These are phyloP conservation scores for Wickerhamomyces strasburgensis DNA, from an alignment of 805 yeast genomes.

Conservation along the genomic window DNA sequence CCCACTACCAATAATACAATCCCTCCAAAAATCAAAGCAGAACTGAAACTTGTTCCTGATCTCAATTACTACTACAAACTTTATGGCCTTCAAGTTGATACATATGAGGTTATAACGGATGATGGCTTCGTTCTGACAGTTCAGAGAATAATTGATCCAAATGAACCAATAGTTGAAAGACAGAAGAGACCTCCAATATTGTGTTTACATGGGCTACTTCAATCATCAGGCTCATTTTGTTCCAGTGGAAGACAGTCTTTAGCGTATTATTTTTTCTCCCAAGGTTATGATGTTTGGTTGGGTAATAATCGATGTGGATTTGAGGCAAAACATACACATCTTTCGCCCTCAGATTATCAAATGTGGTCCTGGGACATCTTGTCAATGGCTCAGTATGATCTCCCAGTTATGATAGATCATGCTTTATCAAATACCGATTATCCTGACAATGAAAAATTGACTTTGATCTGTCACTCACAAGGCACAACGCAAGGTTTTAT, in stretches of 20 bases:
- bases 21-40: slow-evolving; percentile 24
- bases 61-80: slow-evolving; percentile 64
- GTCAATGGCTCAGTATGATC: slow-evolving; percentile 77
- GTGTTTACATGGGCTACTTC: slow-evolving; percentile 80
- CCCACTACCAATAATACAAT: slow-evolving; percentile 12
- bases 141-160: slow-evolving; percentile 56
- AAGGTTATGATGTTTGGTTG: slow-evolving; percentile 83
- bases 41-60: slow-evolving; percentile 41
- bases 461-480: slow-evolving; percentile 82
- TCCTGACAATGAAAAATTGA: slow-evolving; percentile 37
- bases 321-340: slow-evolving; percentile 56
- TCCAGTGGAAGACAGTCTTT: slow-evolving; percentile 79
- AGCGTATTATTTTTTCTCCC: slow-evolving; percentile 48
- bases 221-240: slow-evolving; percentile 80
- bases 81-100: slow-evolving; percentile 54
- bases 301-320: slow-evolving; percentile 91
- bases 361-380: slow-evolving; percentile 94
- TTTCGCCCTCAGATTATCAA: slow-evolving; percentile 36
- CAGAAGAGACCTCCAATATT: slow-evolving; percentile 55
- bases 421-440: slow-evolving; percentile 39
- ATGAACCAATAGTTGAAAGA: slow-evolving; percentile 21
- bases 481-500: slow-evolving; percentile 86
- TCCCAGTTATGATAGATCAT: slow-evolving; percentile 65
- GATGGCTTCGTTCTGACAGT: slow-evolving; percentile 77
- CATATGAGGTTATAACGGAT: slow-evolving; percentile 57